phyloP scores from a whole-genome alignment of 1,284 basidiomycete genomes.

The Ganoderma multipileum region DNA sequence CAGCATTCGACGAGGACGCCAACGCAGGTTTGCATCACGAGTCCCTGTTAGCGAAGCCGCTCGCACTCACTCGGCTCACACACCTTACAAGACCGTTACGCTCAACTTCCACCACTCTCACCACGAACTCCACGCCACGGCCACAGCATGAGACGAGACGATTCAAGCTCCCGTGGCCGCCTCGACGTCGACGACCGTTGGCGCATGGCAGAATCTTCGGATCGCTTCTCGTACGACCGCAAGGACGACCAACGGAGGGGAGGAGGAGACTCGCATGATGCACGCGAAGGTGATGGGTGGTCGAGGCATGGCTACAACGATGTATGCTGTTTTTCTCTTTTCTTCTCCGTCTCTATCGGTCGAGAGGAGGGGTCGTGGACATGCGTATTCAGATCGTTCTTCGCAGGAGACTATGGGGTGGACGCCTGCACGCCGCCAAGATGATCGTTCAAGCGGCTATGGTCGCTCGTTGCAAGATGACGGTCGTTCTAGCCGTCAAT shows the following conservation, averaged over 20 bases:
- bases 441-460: slow-evolving; percentile 41
- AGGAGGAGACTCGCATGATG: slow-evolving; percentile 27
- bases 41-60: slow-evolving; percentile 48
- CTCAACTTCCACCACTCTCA: slow-evolving; percentile 48
- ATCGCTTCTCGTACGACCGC: slow-evolving; percentile 57
- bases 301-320: slow-evolving; percentile 29
- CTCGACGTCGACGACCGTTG: slow-evolving; percentile 56
- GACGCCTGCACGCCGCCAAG: slow-evolving; percentile 46
- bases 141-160: slow-evolving; percentile 56
- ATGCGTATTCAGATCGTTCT: slow-evolving; percentile 45
- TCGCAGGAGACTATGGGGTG: slow-evolving; percentile 47
- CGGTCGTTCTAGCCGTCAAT: slow-evolving; percentile 31
- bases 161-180: slow-evolving; percentile 55
- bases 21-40: slow-evolving; percentile 52
- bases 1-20: slow-evolving; percentile 51
- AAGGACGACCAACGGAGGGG: slow-evolving; percentile 47
- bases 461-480: slow-evolving; percentile 51
- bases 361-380: slow-evolving; percentile 53
- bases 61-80: slow-evolving; percentile 45
- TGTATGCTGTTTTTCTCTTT: slow-evolving; percentile 34
- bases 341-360: slow-evolving; percentile 52
- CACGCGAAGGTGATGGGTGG: slow-evolving; percentile 31
- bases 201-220: slow-evolving; percentile 54
- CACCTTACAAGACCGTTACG: slow-evolving; percentile 53
- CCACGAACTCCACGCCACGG: slow-evolving; percentile 36